Evolutionary conservation across 2,329 filamentous ascomycete species (phyloP).

Genomic region (Alternaria ventricosa): DNA sequence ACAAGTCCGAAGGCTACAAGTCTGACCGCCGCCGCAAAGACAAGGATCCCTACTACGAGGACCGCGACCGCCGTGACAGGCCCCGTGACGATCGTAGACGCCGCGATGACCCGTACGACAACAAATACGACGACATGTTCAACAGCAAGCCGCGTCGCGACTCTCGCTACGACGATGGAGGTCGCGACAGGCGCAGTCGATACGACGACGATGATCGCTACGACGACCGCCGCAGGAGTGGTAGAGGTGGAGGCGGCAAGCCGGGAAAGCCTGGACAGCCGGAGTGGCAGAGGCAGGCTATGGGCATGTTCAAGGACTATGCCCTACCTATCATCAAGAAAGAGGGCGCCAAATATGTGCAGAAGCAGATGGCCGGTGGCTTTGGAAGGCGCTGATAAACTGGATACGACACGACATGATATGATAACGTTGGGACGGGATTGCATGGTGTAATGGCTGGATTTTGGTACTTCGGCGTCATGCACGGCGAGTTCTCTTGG

Average conservation of each 20-base stretch:
- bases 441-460: background rate
- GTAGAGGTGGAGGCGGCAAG: conserved; percentile 15
- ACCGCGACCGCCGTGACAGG: conserved; percentile 24
- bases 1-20: conserved; percentile 27
- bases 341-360: conserved; percentile 40
- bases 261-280: conserved; percentile 24
- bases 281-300: conserved; percentile 41
- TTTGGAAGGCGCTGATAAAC: conserved; percentile 20
- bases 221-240: conserved; percentile 18
- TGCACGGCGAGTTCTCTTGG: background rate
- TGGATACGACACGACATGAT: background rate
- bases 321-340: conserved; percentile 43
- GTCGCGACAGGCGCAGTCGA: conserved; percentile 3
- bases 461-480: background rate
- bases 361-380: conserved; percentile 36
- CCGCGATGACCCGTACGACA: conserved; percentile 26
- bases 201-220: conserved; percentile 23
- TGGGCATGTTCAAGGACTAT: conserved; percentile 42
- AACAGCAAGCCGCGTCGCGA: conserved; percentile 19
- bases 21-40: conserved; percentile 13
- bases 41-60: conserved; percentile 9
- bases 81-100: conserved; percentile 20
- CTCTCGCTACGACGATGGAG: conserved; percentile 19
- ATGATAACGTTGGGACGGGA: background rate
- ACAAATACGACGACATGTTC: conserved; percentile 30